Conservation (phyloP, 1,284 basidiomycete genomes). For the Veloporphyrellus conicus region DNA sequence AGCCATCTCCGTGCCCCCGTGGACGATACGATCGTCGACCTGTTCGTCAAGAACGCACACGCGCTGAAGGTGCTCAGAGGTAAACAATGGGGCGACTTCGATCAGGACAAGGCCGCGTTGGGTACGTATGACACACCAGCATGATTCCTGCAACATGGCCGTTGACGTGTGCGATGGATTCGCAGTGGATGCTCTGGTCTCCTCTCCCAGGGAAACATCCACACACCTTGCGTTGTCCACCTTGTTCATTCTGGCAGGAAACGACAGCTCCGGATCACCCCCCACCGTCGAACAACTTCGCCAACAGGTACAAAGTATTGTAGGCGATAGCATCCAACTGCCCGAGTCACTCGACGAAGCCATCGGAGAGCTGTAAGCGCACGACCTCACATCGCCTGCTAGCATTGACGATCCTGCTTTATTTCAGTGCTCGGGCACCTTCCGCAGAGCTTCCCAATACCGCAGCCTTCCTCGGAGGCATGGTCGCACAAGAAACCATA, state of each 20-base stretch:
- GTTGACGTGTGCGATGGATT: background rate
- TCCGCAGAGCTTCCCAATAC: constrained; percentile 87
- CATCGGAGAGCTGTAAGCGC: constrained; percentile 75
- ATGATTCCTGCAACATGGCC: background rate
- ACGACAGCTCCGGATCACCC: constrained; percentile 20
- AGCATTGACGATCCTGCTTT: constrained; percentile 3
- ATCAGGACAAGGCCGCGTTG: constrained; percentile 50
- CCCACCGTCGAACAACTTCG: constrained; percentile 37
- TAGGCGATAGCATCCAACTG: constrained; percentile 42
- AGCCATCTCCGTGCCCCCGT: constrained; percentile 41
- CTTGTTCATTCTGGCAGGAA: constrained; percentile 43
- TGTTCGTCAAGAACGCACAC: constrained; percentile 89
- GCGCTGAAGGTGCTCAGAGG: constrained; percentile 78
- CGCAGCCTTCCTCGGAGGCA: constrained; percentile 88
- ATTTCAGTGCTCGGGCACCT: constrained; percentile 68
- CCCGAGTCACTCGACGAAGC: constrained; percentile 62
- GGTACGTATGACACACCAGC: constrained; percentile 42
- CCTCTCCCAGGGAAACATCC: constrained; percentile 49
- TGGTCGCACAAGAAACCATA: constrained; percentile 97
- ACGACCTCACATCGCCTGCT: background rate
- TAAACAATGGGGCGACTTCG: constrained; percentile 57
- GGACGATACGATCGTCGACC: constrained; percentile 60
- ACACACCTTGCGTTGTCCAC: constrained; percentile 69
- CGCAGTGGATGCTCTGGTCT: constrained; percentile 38
- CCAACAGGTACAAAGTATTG: constrained; percentile 30